These are phyloP conservation scores for Sergeia podlipaevii DNA, from an alignment of 208 protist species.

Conservation along the genomic window DNA sequence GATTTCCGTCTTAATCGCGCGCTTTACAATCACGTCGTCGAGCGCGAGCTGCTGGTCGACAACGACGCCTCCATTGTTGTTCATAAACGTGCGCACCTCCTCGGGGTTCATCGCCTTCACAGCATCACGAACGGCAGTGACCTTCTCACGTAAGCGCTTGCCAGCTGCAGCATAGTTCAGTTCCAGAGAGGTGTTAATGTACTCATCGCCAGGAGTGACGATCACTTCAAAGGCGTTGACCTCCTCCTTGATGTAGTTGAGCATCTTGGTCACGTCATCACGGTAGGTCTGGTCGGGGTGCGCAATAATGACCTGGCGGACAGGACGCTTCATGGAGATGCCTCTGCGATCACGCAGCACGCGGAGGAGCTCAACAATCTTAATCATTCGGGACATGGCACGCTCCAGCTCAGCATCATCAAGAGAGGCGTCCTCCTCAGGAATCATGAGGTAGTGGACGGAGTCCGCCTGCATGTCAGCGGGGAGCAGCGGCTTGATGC, in stretches of 20 bases:
- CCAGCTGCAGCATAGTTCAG: conserved; percentile 88
- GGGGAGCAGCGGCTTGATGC: conserved; percentile 91
- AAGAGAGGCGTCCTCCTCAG: conserved; percentile 62
- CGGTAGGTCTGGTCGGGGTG: conserved; percentile 72
- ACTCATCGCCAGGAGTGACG: conserved; percentile 61
- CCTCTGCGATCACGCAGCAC: conserved; percentile 93
- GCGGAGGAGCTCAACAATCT: conserved; percentile 93
- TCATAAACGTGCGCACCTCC: conserved; percentile 52
- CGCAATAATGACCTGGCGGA: conserved; percentile 89
- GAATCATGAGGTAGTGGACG: conserved; percentile 94
- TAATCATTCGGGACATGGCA: conserved; percentile 88
- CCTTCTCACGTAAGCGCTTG: conserved; percentile 83
- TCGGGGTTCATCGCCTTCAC: conserved; percentile 62
- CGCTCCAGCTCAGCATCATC: conserved; percentile 73
- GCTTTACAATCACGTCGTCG: conserved; percentile 89
- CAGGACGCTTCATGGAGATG: conserved; percentile 89
- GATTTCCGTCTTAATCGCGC: conserved; percentile 78
- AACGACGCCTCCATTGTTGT: conserved; percentile 37
- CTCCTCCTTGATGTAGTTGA: conserved; percentile 91
- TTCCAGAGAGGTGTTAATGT: conserved; percentile 85
- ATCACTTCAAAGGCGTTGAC: conserved; percentile 89
- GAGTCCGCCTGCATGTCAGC: conserved; percentile 74
- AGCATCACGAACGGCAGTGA: conserved; percentile 76
- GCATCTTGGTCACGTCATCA: conserved; percentile 69
- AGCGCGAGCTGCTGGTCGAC: conserved; percentile 58